Evolutionary conservation across 371 early-diverging fungal species (phyloP), one percentile per base, ranked within the genome.

Genomic region (Mucor sp.): DNA sequence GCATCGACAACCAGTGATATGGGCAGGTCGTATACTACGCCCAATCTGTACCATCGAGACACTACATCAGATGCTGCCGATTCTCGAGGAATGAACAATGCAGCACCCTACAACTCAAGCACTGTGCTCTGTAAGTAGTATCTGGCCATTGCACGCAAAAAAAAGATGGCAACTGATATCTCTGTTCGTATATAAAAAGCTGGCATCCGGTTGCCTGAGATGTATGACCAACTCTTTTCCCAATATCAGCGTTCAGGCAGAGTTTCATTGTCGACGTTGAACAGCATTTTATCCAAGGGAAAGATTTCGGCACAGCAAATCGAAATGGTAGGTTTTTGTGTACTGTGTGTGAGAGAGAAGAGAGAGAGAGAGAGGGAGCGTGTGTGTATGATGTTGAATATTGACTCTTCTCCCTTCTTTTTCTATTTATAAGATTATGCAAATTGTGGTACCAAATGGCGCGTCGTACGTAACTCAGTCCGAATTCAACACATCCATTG

Each of bases 401-500:
- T 33, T 43, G 12, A 47, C 35, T 37, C 14, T 56, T 47, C 37
- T 21, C 15, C 39, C 30, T 14, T 33, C 55, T 11, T 56, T 47
- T 55, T 21, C 15, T 56, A 32, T 23, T 33, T n/a, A n/a, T 35
- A 28, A 83, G 79, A 79, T 79, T 58, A 66, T 81, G 53, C 74
- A 72, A 69, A 71, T 82, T 30, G 84, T 83, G 9, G 81, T 78
- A 17, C 77, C 82, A 6, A 77, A 76, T 21, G 84, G 78, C 60
- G 74, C 75, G 27, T 84, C 85, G 37, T 78, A 82, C 63, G 74
- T 88, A 63, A 82, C 84, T 60, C 85, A 83, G 62, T 69, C 80
- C 48, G 91, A 89, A 74, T 89, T 90, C 70, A 89, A 90, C 65
- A 77, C 87, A 39, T 84, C 89, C 2, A 67, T 92, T 53, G 91